phyloP scores from a whole-genome alignment of 352 stramenopile species.

The Phytophthora agathidicida region DNA sequence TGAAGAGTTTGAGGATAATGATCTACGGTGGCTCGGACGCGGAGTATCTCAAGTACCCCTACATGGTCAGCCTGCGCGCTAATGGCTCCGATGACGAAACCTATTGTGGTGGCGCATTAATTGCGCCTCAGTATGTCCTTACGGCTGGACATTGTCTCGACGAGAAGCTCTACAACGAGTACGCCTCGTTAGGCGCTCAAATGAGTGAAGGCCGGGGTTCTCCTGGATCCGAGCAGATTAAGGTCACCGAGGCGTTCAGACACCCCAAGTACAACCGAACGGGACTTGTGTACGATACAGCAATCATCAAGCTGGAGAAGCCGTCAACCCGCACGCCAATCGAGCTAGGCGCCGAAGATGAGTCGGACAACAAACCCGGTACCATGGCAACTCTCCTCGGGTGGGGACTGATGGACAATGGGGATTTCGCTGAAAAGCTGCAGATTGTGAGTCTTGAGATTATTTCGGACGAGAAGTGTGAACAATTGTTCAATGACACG shows the following conservation, averaged over 20 bases:
- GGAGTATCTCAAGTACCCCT: neutral
- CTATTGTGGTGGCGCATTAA: neutral
- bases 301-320: constrained; percentile 49
- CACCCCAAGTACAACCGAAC: constrained; percentile 8
- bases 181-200: neutral
- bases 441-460: constrained; percentile 50
- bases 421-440: constrained; percentile 21
- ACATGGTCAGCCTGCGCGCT: neutral
- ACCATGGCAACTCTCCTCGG: constrained; percentile 45
- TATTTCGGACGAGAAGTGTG: constrained; percentile 48
- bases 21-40: neutral
- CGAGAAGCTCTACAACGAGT: neutral
- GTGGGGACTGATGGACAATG: constrained; percentile 47
- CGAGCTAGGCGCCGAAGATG: constrained; percentile 31
- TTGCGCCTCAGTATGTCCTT: neutral
- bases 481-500: constrained; percentile 16
- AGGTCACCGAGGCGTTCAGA: neutral
- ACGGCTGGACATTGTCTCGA: neutral
- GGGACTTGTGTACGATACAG: constrained; percentile 31
- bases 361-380: constrained; percentile 44
- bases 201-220: neutral
- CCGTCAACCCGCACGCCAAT: constrained; percentile 32
- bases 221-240: constrained; percentile 1
- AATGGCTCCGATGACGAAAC: neutral
- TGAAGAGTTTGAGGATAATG: no score